phyloP scores from a whole-genome alignment of 768 basidiomycete genomes.

The Tylopilus sp. region DNA sequence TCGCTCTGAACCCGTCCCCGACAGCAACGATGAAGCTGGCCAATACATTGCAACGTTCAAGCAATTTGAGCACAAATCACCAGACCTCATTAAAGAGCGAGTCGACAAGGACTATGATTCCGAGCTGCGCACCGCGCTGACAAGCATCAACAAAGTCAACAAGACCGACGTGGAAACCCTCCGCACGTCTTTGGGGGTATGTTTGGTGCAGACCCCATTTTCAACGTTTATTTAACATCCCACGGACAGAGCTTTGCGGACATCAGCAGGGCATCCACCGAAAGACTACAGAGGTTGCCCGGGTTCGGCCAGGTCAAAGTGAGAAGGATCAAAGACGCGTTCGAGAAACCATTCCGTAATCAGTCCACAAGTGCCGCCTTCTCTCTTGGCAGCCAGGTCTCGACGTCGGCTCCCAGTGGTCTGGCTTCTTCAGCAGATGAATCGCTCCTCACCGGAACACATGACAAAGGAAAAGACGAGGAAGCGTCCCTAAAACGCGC shows the following conservation, averaged over 20 bases:
- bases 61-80: slow-evolving; percentile 89
- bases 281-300: slow-evolving; percentile 78
- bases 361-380: slow-evolving; percentile 49
- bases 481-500: slow-evolving; percentile 8
- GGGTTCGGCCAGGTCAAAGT: slow-evolving; percentile 96
- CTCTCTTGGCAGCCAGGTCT: slow-evolving; percentile 27
- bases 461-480: slow-evolving; percentile 21
- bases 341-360: slow-evolving; percentile 84
- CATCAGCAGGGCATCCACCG: slow-evolving; percentile 68
- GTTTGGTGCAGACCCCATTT: slow-evolving; percentile 24
- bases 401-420: background rate
- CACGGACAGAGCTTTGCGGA: slow-evolving; percentile 73
- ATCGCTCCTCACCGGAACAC: background rate
- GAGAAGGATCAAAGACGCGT: slow-evolving; percentile 84
- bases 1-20: background rate
- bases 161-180: slow-evolving; percentile 97
- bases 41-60: slow-evolving; percentile 91
- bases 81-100: slow-evolving; percentile 92
- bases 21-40: slow-evolving; percentile 86
- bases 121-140: slow-evolving; percentile 77
- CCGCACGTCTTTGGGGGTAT: slow-evolving; percentile 85
- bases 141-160: slow-evolving; percentile 90
- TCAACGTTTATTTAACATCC: slow-evolving; percentile 3
- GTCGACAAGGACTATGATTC: slow-evolving; percentile 86
- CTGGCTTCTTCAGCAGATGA: background rate